Conservation (phyloP, 768 basidiomycete species). For the Tylopilus vinaceipallidus region DNA sequence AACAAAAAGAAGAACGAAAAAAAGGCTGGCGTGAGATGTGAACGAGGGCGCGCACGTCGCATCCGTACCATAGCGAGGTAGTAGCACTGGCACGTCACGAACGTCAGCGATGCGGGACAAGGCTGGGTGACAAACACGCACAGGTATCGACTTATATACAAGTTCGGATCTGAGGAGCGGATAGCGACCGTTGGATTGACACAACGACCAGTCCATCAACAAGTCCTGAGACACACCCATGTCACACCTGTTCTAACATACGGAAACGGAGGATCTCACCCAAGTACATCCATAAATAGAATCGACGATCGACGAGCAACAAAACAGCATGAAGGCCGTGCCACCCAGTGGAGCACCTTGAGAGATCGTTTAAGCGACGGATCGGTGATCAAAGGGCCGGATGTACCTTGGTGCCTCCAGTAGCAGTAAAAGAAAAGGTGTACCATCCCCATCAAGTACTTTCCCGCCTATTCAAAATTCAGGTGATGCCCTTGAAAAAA, state of each 20-base stretch:
- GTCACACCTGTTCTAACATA: background rate
- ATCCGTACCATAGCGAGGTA: slow-evolving; percentile 71
- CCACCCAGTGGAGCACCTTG: slow-evolving; percentile 36
- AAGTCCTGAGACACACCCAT: slow-evolving; percentile 54
- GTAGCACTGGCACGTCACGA: slow-evolving; percentile 48
- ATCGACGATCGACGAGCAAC: slow-evolving; percentile 59
- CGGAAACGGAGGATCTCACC: slow-evolving; percentile 44
- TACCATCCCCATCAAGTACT: slow-evolving; percentile 69
- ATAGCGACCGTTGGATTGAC: slow-evolving; percentile 52
- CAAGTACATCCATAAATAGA: slow-evolving; percentile 74
- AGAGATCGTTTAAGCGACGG: background rate
- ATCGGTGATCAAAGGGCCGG: background rate
- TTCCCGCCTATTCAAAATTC: slow-evolving; percentile 61
- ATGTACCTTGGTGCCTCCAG: slow-evolving; percentile 68
- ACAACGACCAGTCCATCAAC: slow-evolving; percentile 89
- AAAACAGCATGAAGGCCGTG: slow-evolving; percentile 61
- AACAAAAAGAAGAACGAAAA: background rate
- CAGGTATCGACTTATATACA: slow-evolving; percentile 65
- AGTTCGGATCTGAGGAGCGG: slow-evolving; percentile 70
- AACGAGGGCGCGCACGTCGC: too few species aligned
- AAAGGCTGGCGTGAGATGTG: too few species aligned
- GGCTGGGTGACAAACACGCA: slow-evolving; percentile 30
- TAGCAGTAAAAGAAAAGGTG: slow-evolving; percentile 65
- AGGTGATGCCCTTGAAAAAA: background rate
- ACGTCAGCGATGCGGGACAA: background rate